Evolutionary conservation across 2,329 filamentous ascomycete species (phyloP).

Genomic region (Pezizomycotina sp.): DNA sequence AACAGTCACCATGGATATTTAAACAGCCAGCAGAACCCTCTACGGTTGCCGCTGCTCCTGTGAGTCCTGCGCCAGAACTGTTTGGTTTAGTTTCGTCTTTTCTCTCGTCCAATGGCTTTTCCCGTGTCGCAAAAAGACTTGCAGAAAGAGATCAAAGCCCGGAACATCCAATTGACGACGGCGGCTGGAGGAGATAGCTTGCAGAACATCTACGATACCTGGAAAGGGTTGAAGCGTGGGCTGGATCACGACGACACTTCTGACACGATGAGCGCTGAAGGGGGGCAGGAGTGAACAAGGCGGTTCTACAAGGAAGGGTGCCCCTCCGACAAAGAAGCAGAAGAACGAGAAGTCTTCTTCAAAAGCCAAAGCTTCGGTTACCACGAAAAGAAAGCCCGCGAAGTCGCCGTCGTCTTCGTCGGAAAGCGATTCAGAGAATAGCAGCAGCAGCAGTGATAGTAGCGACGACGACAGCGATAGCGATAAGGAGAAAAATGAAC

Average conservation of each 20-base stretch:
- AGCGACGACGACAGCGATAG: constrained; percentile 2
- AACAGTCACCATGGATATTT: no score
- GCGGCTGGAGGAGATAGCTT: no score
- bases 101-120: constrained; percentile 10
- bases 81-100: constrained; percentile 11
- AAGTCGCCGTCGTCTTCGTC: neutral
- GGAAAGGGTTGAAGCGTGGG: no score
- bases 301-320: constrained; percentile 2
- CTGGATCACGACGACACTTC: constrained; percentile 18
- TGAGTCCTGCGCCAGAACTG: constrained; percentile 6
- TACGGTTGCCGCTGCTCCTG: neutral
- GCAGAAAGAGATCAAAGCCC: constrained; percentile 7
- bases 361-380: constrained; percentile 13
- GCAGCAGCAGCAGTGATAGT: constrained; percentile 1
- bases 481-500: constrained; percentile 4
- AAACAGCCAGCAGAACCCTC: neutral
- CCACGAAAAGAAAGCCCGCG: constrained; percentile 6
- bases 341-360: constrained; percentile 5
- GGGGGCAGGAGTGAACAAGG: constrained; percentile 9
- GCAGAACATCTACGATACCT: no score
- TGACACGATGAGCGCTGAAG: constrained; percentile 17
- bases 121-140: constrained; percentile 8
- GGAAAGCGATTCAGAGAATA: neutral
- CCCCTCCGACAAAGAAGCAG: constrained; percentile 1
- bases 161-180: constrained; percentile 11